Conservation (phyloP, 2,329 filamentous ascomycete genomes). For the Fusarium clavum region DNA sequence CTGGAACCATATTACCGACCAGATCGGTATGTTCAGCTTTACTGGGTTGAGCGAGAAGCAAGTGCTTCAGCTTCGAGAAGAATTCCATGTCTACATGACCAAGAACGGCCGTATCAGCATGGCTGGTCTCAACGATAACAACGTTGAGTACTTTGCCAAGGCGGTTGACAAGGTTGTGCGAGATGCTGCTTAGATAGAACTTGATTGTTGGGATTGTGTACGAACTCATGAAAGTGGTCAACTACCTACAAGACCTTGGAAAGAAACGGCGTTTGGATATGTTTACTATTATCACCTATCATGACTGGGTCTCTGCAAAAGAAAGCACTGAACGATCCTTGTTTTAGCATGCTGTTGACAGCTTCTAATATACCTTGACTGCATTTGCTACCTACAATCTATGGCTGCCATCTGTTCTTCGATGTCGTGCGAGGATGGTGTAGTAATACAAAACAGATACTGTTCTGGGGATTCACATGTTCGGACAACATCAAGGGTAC, state of each 20-base stretch:
- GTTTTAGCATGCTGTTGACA: slow-evolving; percentile 32
- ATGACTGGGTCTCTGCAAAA: slow-evolving; percentile 43
- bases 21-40: slow-evolving; percentile 99
- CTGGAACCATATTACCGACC: slow-evolving; percentile 97
- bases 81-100: slow-evolving; percentile 88
- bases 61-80: slow-evolving; percentile 75
- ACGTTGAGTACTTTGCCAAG: slow-evolving; percentile 92
- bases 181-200: slow-evolving; percentile 41
- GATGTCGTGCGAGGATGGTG: slow-evolving; percentile 8
- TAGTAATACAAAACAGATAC: background rate
- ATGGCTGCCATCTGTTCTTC: background rate
- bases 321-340: slow-evolving; percentile 43
- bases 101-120: slow-evolving; percentile 99
- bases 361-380: slow-evolving; percentile 41
- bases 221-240: slow-evolving; percentile 45
- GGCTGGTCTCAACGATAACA: slow-evolving; percentile 94
- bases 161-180: slow-evolving; percentile 86
- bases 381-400: slow-evolving; percentile 16
- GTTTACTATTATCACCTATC: slow-evolving; percentile 39
- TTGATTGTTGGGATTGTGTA: slow-evolving; percentile 38
- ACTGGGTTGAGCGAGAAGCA: slow-evolving; percentile 82
- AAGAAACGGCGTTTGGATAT: slow-evolving; percentile 43
- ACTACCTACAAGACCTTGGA: slow-evolving; percentile 39
- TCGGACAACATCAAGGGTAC: slow-evolving; percentile 4
- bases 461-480: background rate